Evolutionary conservation across 2,329 filamentous ascomycete genomes (phyloP).

Genomic region (Exophiala spinifera): DNA sequence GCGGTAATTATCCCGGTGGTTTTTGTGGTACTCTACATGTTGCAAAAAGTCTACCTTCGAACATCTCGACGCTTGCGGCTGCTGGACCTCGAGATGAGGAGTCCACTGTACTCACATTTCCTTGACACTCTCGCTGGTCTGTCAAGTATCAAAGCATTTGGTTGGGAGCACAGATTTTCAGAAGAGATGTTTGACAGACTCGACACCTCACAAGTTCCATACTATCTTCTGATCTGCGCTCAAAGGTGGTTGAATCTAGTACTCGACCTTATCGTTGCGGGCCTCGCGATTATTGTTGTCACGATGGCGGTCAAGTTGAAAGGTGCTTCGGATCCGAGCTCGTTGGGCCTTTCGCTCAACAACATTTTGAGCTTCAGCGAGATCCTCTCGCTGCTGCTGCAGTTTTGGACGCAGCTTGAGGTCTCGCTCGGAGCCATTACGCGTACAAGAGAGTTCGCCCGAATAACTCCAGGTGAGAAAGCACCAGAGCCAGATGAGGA

Average conservation of each 20-base stretch:
- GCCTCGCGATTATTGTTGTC: conserved; percentile 29
- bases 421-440: conserved; percentile 30
- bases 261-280: conserved; percentile 30
- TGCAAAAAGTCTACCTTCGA: conserved; percentile 48
- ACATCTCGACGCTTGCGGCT: conserved; percentile 50
- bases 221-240: conserved; percentile 46
- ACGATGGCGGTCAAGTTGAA: conserved; percentile 24
- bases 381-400: conserved; percentile 22
- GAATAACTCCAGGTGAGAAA: conserved; percentile 14
- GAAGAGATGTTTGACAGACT: conserved; percentile 39
- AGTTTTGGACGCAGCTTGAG: conserved; percentile 28
- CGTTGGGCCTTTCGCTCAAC: conserved; percentile 19
- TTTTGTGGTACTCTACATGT: conserved; percentile 37
- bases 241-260: conserved; percentile 41
- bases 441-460: conserved; percentile 20
- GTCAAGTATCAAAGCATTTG: conserved; percentile 51
- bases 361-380: conserved; percentile 27
- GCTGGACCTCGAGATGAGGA: conserved; percentile 52
- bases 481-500: neutral
- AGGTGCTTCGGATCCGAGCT: conserved; percentile 9
- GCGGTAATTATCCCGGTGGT: conserved; percentile 42
- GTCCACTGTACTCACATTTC: conserved; percentile 52
- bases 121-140: conserved; percentile 50
- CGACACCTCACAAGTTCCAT: conserved; percentile 43
- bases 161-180: conserved; percentile 43